Percentiles rank a stretch among this genome's conserved stretches.
These are phyloP conservation scores for Leptoxyphium fumago DNA, from an alignment of 2,329 filamentous ascomycete genomes.

Conservation along the genomic window DNA sequence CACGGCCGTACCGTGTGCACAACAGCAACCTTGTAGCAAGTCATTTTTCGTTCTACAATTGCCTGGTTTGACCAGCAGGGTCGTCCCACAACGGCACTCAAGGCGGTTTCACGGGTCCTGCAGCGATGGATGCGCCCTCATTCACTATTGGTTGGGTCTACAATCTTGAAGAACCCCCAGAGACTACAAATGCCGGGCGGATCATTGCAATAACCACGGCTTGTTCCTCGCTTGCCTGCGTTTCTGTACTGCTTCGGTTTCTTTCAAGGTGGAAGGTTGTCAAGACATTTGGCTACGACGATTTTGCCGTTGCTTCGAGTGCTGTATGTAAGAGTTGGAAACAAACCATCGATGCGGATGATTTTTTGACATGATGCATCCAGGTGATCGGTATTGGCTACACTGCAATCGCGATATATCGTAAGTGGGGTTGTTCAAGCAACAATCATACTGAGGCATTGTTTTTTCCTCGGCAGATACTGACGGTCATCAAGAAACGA, in stretches of 20 bases:
- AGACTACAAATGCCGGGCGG: constrained; percentile 1
- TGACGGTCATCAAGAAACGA: constrained; percentile 1
- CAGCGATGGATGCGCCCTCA: not conserved
- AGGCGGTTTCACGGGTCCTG: too few relatives aligned
- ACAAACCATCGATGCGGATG: not conserved
- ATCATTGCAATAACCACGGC: constrained; percentile 4
- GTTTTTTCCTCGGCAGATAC: too few relatives aligned
- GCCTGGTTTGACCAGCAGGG: too few relatives aligned
- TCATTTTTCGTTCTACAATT: too few relatives aligned
- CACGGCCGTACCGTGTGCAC: too few relatives aligned
- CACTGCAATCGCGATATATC: constrained; percentile 4
- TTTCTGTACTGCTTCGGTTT: constrained; percentile 4
- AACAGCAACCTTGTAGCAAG: too few relatives aligned
- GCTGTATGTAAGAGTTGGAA: not conserved
- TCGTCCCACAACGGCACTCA: too few relatives aligned
- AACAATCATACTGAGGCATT: too few relatives aligned
- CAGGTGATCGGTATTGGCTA: constrained; percentile 4
- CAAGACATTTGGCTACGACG: constrained; percentile 4
- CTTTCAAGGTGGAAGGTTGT: constrained; percentile 1
- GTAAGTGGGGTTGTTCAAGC: not conserved
- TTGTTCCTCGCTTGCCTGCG: constrained; percentile 3
- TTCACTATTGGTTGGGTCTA: constrained; percentile 7
- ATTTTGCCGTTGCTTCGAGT: constrained; percentile 3
- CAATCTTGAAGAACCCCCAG: constrained; percentile 4
- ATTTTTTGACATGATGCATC: not conserved